Base-by-base conservation (phyloP, 2,329 filamentous ascomycete genomes). In the Colletotrichum brevisporum region DNA sequence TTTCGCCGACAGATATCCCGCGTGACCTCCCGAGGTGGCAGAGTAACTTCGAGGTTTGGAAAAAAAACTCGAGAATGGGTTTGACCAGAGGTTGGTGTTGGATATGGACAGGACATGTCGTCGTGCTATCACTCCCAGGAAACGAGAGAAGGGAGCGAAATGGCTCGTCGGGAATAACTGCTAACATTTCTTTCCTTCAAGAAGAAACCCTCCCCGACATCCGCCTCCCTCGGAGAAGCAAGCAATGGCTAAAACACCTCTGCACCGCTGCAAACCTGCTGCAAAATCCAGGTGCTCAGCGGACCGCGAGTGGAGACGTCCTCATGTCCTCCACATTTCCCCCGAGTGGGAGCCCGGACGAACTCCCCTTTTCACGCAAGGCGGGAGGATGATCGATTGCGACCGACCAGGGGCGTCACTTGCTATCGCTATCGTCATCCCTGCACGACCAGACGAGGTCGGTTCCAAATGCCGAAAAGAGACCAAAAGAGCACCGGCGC, bases 291-390 rank as follows among this genome's bases (percentile, higher is more conserved):
- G 51, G 39, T 16, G 62, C 62, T 67, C 62, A 61, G 67, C 67
- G 67, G 67, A 66, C 51, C 62, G 56, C 39, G 54, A 61, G 66
- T 65, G 66, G 62, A 48, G 67, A 61, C 62, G 26, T 27, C 65
- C 64, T 69, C 67, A 61, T 55, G 26, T 27, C 65, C 64, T 69
- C 67, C 67, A 61, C 67, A 56, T 69, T 69, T 67, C 52, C 67
- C 63, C 67, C 67, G 67, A 69, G 63, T 61, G 67, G 62, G 50
- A 67, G 67, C 67, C 66, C 67, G 67, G 67, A 61, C 45, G 62
- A 66, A 56, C 67, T 69, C 63, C 67, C 62, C 62, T 69, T 69
- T 69, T 67, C 62, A 56, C 67, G 55, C 56, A 69, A 69, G 26
- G 51, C 51, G 62, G 62, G 67, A 69, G 43, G 67, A 56, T 69